Base-by-base conservation (phyloP, 805 yeast species). In the Cyberlindnera maritima region DNA sequence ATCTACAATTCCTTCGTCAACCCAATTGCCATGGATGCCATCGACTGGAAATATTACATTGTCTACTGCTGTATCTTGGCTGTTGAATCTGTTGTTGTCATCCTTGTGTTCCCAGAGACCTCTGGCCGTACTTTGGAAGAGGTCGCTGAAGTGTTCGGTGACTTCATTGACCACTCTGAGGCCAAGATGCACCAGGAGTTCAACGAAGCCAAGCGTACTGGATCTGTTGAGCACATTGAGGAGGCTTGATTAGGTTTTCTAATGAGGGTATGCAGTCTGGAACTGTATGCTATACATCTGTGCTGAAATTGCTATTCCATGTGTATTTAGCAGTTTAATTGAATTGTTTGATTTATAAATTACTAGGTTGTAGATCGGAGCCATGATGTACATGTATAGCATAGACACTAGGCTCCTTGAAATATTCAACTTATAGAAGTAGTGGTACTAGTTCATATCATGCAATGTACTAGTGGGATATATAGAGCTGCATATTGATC, bases 41-140 rank as follows among this genome's bases (percentile, higher is more conserved):
- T 67, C 50, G 57, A 55, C 35, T 67, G 71, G 71, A 60, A 61
- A 45, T 65, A 64, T 55, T 64, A 66, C 55, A 66, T 68, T 52
- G 67, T 63, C 35, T 68, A 59, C 51, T 59, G 67, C 40, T 60
- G 66, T 57, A 37, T 64, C 44, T 33, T 59, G 41, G 59, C 55
- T 19, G 67, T 65, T 33, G 63, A 66, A 38, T 40, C 58, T 12
- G 55, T 54, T 19, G 53, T 62, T 20, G 64, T 67, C 39, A 58
- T 55, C 44, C 55, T 67, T 35, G 49, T 63, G 19, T 65, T 62
- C 53, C 66, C 66, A 43, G 74, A 70, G 43, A 70, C 74, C 2
- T 59, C 63, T n/a, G 72, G 73, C 14, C 53, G 62, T 39, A 59
- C 69, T 10, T 57, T 70, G 49, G 74, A 70, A 55, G 71, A 69